Conservation (phyloP, 2,329 filamentous ascomycete species). For the Penicillium hesseltinei region DNA sequence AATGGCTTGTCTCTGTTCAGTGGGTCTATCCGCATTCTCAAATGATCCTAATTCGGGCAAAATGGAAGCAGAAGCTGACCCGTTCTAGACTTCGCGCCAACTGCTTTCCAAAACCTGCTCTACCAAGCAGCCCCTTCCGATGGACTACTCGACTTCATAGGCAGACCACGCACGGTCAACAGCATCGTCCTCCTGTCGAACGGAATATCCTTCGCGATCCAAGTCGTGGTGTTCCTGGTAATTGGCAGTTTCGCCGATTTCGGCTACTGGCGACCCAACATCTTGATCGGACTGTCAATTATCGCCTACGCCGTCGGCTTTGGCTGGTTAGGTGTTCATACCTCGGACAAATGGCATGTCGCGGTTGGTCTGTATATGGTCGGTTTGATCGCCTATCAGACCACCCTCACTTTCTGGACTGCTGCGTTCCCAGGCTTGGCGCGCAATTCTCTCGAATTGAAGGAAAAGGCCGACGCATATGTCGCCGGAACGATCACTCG, state of each 20-base stretch:
- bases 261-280: conserved; percentile 62
- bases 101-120: conserved; percentile 64
- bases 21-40: conserved; percentile 16
- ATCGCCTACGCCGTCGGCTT: conserved; percentile 64
- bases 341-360: conserved; percentile 57
- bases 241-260: conserved; percentile 59
- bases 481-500: conserved; percentile 54
- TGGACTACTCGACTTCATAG: conserved; percentile 56
- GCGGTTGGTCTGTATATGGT: conserved; percentile 65
- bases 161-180: conserved; percentile 59
- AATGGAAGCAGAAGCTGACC: not conserved
- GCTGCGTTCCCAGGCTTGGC: conserved; percentile 61
- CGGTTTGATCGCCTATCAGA: conserved; percentile 64
- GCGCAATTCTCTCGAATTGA: conserved; percentile 53
- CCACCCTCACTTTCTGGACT: conserved; percentile 67
- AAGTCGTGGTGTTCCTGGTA: conserved; percentile 53
- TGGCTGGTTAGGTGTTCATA: conserved; percentile 65
- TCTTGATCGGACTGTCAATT: conserved; percentile 60
- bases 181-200: conserved; percentile 65
- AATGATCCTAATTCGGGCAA: not conserved
- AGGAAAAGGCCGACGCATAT: conserved; percentile 51
- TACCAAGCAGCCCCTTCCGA: conserved; percentile 58
- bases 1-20: conserved; percentile 63
- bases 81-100: conserved; percentile 56
- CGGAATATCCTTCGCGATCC: conserved; percentile 66